Percentiles rank a stretch among this genome's conserved stretches.
Conservation (phyloP, 768 basidiomycete genomes). For the Pleurotus djamor region DNA sequence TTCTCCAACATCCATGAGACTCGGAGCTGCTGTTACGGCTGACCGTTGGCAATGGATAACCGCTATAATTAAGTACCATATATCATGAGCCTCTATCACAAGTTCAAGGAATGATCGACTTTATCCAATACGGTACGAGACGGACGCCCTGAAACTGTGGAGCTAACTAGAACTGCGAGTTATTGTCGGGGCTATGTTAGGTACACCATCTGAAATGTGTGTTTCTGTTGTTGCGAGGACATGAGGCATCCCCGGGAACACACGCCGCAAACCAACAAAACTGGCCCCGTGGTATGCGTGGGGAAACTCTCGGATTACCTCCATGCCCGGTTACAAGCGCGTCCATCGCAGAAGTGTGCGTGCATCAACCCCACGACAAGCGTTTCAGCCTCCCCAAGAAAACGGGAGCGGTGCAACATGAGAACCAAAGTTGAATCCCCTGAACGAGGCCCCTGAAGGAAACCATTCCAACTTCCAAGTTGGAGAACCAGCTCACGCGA, state of each 20-base stretch:
- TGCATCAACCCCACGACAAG: not conserved
- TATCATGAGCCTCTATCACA: no score
- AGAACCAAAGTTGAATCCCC: no score
- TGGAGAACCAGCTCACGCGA: no score
- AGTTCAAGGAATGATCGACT: no score
- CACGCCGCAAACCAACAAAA: not conserved
- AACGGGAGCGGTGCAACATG: no score
- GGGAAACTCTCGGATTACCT: not conserved
- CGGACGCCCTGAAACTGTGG: not conserved
- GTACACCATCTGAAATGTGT: not conserved
- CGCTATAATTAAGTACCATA: not conserved
- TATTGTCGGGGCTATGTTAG: not conserved
- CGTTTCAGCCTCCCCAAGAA: not conserved
- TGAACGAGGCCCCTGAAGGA: no score
- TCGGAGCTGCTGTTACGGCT: not conserved
- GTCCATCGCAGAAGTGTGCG: not conserved
- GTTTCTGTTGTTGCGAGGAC: not conserved
- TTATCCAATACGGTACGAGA: not conserved
- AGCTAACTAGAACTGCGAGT: not conserved
- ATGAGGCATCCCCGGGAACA: not conserved
- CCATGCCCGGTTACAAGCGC: not conserved
- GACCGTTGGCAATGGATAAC: not conserved
- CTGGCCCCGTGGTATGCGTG: not conserved
- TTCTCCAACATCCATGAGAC: not conserved
- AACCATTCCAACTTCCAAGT: no score